phyloP scores from a whole-genome alignment of 2,329 filamentous ascomycete genomes.

The Fusarium penzigii region DNA sequence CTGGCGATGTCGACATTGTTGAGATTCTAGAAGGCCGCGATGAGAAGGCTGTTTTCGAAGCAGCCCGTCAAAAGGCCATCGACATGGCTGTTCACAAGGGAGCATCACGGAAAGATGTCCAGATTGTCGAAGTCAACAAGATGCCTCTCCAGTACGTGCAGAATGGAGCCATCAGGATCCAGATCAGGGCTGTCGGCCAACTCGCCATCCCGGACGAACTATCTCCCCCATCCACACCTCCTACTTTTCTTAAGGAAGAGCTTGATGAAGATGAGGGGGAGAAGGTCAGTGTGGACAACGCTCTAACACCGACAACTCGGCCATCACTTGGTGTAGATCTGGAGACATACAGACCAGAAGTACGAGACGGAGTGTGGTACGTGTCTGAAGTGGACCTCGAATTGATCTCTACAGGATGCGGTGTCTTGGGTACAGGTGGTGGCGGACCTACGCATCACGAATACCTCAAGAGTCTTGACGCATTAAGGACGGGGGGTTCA shows the following conservation, averaged over 20 bases:
- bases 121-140: slow-evolving; percentile 48
- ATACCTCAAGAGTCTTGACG: slow-evolving; percentile 44
- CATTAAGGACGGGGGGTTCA: slow-evolving; percentile 34
- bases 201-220: slow-evolving; percentile 32
- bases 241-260: slow-evolving; percentile 2
- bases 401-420: slow-evolving; percentile 37
- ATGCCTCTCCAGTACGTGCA: slow-evolving; percentile 40
- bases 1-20: slow-evolving; percentile 54
- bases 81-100: slow-evolving; percentile 34
- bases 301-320: slow-evolving; percentile 32
- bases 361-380: slow-evolving; percentile 36
- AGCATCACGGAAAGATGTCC: slow-evolving; percentile 35
- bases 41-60: slow-evolving; percentile 40
- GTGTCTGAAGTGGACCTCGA: slow-evolving; percentile 39
- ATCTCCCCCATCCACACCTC: slow-evolving; percentile 25
- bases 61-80: slow-evolving; percentile 38
- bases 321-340: slow-evolving; percentile 35
- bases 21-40: slow-evolving; percentile 44
- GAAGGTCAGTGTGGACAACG: slow-evolving; percentile 32
- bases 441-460: slow-evolving; percentile 42
- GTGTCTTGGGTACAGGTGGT: slow-evolving; percentile 39
- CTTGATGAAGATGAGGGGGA: slow-evolving; percentile 24
- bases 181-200: slow-evolving; percentile 36
- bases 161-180: slow-evolving; percentile 36
- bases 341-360: slow-evolving; percentile 32